These are phyloP conservation scores for Penicillium sp. DNA, from an alignment of 2,329 filamentous ascomycete species.

Conservation along the genomic window DNA sequence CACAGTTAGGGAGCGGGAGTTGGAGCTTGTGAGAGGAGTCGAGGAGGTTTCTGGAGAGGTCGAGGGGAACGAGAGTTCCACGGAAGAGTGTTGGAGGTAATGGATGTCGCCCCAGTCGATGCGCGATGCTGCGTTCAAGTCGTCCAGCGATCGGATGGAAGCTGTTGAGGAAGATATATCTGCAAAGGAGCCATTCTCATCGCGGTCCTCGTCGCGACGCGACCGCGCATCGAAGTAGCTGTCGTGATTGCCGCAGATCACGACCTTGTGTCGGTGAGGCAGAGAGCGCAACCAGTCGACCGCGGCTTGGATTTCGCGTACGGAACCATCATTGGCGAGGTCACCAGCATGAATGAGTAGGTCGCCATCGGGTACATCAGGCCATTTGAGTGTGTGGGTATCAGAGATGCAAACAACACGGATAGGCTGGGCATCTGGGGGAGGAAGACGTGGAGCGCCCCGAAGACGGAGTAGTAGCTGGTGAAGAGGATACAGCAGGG, in stretches of 20 bases:
- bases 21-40: constrained; percentile 49
- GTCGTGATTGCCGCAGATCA: constrained; percentile 86
- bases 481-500: constrained; percentile 60
- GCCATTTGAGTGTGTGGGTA: constrained; percentile 64
- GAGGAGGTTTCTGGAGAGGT: constrained; percentile 25
- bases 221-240: constrained; percentile 70
- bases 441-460: constrained; percentile 58
- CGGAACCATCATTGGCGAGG: constrained; percentile 67
- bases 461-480: constrained; percentile 62
- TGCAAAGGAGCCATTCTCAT: constrained; percentile 21
- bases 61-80: constrained; percentile 57
- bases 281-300: constrained; percentile 74
- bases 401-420: constrained; percentile 85
- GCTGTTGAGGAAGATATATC: constrained; percentile 34
- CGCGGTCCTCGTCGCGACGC: constrained; percentile 54
- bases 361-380: constrained; percentile 62
- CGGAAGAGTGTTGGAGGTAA: constrained; percentile 68
- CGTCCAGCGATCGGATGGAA: constrained; percentile 38
- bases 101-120: constrained; percentile 64
- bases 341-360: constrained; percentile 88
- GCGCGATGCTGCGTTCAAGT: constrained; percentile 43
- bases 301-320: constrained; percentile 70
- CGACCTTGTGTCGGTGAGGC: constrained; percentile 73
- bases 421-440: constrained; percentile 53
- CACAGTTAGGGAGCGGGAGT: constrained; percentile 58